Evolutionary conservation across 176 grass and related monocot genomes (phyloP), one percentile per base, ranked within the genome.

Genomic region (Oryza punctata): DNA sequence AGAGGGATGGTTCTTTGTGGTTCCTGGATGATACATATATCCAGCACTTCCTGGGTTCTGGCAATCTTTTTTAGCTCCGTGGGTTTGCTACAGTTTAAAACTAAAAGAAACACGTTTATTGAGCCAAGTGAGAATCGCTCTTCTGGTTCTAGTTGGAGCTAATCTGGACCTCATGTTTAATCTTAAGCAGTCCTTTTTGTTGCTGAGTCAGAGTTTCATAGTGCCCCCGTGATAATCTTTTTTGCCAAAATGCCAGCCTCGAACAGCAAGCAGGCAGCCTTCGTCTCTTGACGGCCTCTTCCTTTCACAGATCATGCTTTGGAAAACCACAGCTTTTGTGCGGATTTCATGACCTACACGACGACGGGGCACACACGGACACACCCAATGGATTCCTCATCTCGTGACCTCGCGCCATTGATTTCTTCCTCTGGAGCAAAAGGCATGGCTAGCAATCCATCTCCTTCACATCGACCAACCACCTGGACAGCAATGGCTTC

Each of bases 381-480:
- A 33, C 0, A 57, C 67, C 85, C 72, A 81, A 50, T 47, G 59
- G 73, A 69, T 82, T 68, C 47, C 27, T 19, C 52, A 0, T 66
- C 89, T 67, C 94, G 91, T 93, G 94, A 96, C 26, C 28, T 92
- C 70, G 65, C 80, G 65, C 80, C 85, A 91, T 57, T 49, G 89
- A 10, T 57, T 11, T 61, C 43, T 63, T 65, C 46, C 82, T 72
- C 68, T 88, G 1, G 82, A 37, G 43, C 84, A 63, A 67, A 90
- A 89, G 82, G 63, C 89, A 85, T 69, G 89, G 81, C 30, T 44
- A 73, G 78, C 61, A 28, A 74, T 78, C 79, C 84, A 86, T 86
- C 84, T 67, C 79, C 84, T 90, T 52, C 79, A 60, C 84, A 32
- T 83, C 88, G 79, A 40, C 84, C 84, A 90, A 86, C 88, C 60